These are phyloP conservation scores for Scheffersomyces quercinus DNA, from an alignment of 1,139 yeast species.

Conservation along the genomic window DNA sequence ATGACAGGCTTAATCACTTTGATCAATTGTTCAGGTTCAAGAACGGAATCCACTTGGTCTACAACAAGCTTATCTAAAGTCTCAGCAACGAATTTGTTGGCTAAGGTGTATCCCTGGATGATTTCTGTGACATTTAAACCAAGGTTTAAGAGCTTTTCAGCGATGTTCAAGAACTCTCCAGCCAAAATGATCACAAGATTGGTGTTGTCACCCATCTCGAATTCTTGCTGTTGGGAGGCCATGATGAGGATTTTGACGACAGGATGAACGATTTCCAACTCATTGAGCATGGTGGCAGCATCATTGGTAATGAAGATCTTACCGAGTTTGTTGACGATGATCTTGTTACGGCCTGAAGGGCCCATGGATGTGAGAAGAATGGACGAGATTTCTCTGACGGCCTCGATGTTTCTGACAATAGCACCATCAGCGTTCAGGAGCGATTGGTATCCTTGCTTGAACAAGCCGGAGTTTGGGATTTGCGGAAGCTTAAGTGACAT, in stretches of 20 bases:
- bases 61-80: constrained; percentile 68
- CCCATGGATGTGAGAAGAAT: constrained; percentile 96
- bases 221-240: constrained; percentile 97
- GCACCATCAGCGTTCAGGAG: constrained; percentile 94
- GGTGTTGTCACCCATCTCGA: constrained; percentile 63
- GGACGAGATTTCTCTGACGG: constrained; percentile 88
- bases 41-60: constrained; percentile 60
- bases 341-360: constrained; percentile 95
- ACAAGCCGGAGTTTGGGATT: constrained; percentile 90
- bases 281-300: constrained; percentile 94
- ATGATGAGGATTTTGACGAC: constrained; percentile 93
- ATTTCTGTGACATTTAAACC: constrained; percentile 91
- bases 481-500: constrained; percentile 93
- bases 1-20: constrained; percentile 86
- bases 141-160: constrained; percentile 78
- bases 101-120: constrained; percentile 85
- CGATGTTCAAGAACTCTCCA: constrained; percentile 84
- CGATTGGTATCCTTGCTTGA: constrained; percentile 94
- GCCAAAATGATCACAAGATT: constrained; percentile 62
- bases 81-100: constrained; percentile 69
- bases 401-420: constrained; percentile 85
- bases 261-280: constrained; percentile 93
- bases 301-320: constrained; percentile 90
- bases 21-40: constrained; percentile 56
- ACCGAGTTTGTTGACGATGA: constrained; percentile 80